Percentiles rank a stretch among this genome's conserved stretches.
phyloP scores from a whole-genome alignment of 495 filamentous ascomycete species.

The Oleoguttula mirabilis region DNA sequence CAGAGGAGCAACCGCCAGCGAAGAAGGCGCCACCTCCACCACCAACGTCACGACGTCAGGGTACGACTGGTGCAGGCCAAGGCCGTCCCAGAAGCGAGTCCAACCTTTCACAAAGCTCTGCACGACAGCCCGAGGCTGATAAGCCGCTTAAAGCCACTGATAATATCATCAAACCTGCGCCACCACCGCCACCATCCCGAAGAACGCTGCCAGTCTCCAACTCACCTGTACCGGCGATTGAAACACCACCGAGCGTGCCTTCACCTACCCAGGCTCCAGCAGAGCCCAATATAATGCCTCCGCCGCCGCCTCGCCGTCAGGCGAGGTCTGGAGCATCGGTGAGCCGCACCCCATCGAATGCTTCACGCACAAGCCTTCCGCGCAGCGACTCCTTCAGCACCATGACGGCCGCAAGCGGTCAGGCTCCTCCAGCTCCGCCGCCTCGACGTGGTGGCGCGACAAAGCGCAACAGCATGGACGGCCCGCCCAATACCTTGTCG shows the following conservation, averaged over 20 bases:
- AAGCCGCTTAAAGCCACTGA: background rate
- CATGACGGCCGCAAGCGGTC: background rate
- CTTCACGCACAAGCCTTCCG: conserved; percentile 5
- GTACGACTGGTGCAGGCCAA: conserved; percentile 10
- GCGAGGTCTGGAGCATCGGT: conserved; percentile 1
- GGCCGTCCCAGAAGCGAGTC: conserved; percentile 25
- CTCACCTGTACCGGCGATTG: conserved; percentile 11
- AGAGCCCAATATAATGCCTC: conserved; percentile 12
- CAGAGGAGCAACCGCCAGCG: background rate
- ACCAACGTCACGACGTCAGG: conserved; percentile 24
- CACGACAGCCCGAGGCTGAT: conserved; percentile 11
- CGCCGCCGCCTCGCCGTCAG: conserved; percentile 21
- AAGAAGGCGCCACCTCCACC: conserved; percentile 27
- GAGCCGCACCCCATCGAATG: conserved; percentile 8
- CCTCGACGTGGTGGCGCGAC: background rate
- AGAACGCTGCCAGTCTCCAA: conserved; percentile 7
- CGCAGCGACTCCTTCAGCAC: conserved; percentile 1
- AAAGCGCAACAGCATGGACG: conserved; percentile 7
- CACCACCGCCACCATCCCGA: conserved; percentile 25
- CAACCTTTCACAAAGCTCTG: conserved; percentile 18
- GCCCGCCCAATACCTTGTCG: background rate
- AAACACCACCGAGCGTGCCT: conserved; percentile 11
- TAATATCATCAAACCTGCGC: conserved; percentile 9
- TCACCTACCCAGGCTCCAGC: background rate
- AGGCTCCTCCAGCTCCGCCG: conserved; percentile 12